Evolutionary conservation across 805 yeast genomes (phyloP).

Genomic region (Kazachstania kunashirensis): DNA sequence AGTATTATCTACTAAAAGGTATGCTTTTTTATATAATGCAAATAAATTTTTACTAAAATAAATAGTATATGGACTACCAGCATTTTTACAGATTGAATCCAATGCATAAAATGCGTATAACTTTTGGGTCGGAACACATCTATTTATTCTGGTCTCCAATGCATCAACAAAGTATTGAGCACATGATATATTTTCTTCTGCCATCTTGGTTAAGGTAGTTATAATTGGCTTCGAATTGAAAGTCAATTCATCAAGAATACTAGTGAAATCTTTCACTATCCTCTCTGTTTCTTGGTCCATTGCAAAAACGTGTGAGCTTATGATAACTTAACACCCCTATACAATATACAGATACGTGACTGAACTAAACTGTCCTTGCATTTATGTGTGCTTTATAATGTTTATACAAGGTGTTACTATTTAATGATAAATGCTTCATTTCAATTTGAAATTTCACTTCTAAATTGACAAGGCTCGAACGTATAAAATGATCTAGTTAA

Average conservation of each 20-base stretch:
- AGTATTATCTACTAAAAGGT: slow-evolving; percentile 67
- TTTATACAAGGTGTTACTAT: too few relatives aligned
- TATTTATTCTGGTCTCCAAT: slow-evolving; percentile 62
- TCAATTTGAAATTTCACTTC: too few relatives aligned
- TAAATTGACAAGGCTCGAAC: too few relatives aligned
- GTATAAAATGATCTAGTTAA: too few relatives aligned
- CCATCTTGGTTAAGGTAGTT: slow-evolving; percentile 70
- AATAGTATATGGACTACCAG: slow-evolving; percentile 84
- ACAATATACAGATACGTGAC: too few relatives aligned
- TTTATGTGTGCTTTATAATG: not conserved
- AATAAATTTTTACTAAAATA: slow-evolving; percentile 56
- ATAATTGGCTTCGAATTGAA: slow-evolving; percentile 88
- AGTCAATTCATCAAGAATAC: slow-evolving; percentile 65
- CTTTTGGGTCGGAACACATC: slow-evolving; percentile 75
- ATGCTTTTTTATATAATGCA: slow-evolving; percentile 64
- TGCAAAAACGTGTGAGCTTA: not conserved
- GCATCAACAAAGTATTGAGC: slow-evolving; percentile 74
- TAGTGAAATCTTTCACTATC: slow-evolving; percentile 49
- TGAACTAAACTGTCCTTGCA: not conserved
- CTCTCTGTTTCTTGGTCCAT: slow-evolving; percentile 30
- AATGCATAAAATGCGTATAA: slow-evolving; percentile 73
- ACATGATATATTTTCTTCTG: slow-evolving; percentile 69
- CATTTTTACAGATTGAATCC: slow-evolving; percentile 85
- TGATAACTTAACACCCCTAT: not conserved
- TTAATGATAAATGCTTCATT: too few relatives aligned